A percentile compares a stretch with the other conserved stretches of the same genome.
Evolutionary conservation across 1,139 yeast genomes (phyloP).

Genomic region (Yamadazyma mexicana): DNA sequence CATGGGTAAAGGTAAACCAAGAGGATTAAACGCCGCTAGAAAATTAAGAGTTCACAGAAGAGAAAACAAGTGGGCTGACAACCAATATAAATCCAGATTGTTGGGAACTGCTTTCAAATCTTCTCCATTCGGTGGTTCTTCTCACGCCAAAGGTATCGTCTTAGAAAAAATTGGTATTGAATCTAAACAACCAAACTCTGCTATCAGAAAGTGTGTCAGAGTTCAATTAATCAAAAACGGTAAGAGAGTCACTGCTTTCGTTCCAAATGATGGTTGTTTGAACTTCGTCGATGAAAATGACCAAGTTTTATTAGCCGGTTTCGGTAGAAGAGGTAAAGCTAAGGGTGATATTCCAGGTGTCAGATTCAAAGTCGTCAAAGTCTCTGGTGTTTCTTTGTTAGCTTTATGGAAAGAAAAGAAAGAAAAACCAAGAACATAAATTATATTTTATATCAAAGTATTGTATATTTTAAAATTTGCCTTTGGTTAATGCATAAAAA

Average conservation of each 20-base stretch:
- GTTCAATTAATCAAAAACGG: slow-evolving; percentile 99
- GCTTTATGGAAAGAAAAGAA: slow-evolving; percentile 99
- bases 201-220: slow-evolving; percentile 99
- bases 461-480: slow-evolving; percentile 17
- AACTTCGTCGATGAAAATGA: slow-evolving; percentile 99
- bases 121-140: slow-evolving; percentile 99
- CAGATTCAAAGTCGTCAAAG: slow-evolving; percentile 99
- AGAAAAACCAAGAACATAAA: slow-evolving; percentile 99
- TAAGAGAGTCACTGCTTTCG: slow-evolving; percentile 99
- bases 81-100: slow-evolving; percentile 96
- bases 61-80: slow-evolving; percentile 99
- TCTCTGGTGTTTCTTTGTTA: slow-evolving; percentile 98
- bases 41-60: slow-evolving; percentile 99
- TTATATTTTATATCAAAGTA: slow-evolving; percentile 10
- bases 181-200: slow-evolving; percentile 99
- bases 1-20: slow-evolving; percentile 94
- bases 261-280: slow-evolving; percentile 99
- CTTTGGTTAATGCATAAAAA: slow-evolving; percentile 19
- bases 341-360: slow-evolving; percentile 99
- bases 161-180: slow-evolving; percentile 99
- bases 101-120: slow-evolving; percentile 99
- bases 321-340: slow-evolving; percentile 99
- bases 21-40: slow-evolving; percentile 99
- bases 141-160: slow-evolving; percentile 99
- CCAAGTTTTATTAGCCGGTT: slow-evolving; percentile 99